A percentile compares a stretch with the other conserved stretches of the same genome.
Evolutionary conservation across 2,329 filamentous ascomycete genomes (phyloP).

Genomic region (Tolypocladium inflatum): DNA sequence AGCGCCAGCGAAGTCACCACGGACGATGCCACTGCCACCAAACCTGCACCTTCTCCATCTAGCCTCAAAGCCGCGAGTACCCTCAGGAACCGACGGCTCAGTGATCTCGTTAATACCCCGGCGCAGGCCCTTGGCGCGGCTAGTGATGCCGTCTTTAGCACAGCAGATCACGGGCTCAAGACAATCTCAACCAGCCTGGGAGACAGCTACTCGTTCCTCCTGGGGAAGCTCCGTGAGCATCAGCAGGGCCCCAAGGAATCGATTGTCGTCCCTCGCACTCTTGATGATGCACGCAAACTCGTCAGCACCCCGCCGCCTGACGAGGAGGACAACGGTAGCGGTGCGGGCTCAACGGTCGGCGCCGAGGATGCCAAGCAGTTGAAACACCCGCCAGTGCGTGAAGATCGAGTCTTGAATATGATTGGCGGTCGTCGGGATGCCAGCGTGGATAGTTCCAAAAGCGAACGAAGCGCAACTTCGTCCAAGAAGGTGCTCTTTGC

Average conservation of each 20-base stretch:
- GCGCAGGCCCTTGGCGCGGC: constrained; percentile 73
- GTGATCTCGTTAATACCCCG: constrained; percentile 77
- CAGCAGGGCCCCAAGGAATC: constrained; percentile 33
- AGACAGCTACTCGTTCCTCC: constrained; percentile 86
- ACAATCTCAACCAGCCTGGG: constrained; percentile 85
- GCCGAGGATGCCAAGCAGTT: constrained; percentile 22
- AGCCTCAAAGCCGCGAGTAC: constrained; percentile 36
- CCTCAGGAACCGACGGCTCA: constrained; percentile 65
- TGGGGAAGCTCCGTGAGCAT: constrained; percentile 77
- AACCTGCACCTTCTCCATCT: constrained; percentile 25
- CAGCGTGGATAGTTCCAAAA: constrained; percentile 65
- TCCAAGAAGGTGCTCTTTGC: constrained; percentile 47
- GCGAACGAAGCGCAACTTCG: constrained; percentile 52
- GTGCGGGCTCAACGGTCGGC: constrained; percentile 41
- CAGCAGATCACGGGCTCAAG: constrained; percentile 85
- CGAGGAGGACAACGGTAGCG: constrained; percentile 54
- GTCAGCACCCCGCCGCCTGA: constrained; percentile 63
- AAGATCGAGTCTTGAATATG: constrained; percentile 61
- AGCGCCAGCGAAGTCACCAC: constrained; percentile 21
- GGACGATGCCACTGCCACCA: constrained; percentile 22
- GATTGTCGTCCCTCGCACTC: constrained; percentile 68
- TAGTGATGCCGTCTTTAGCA: constrained; percentile 75
- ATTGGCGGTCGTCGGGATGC: constrained; percentile 68
- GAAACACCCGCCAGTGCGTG: constrained; percentile 25
- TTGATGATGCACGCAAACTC: constrained; percentile 86